Evolutionary conservation across 2,329 filamentous ascomycete genomes (phyloP).

Genomic region (Juglanconis sp.): DNA sequence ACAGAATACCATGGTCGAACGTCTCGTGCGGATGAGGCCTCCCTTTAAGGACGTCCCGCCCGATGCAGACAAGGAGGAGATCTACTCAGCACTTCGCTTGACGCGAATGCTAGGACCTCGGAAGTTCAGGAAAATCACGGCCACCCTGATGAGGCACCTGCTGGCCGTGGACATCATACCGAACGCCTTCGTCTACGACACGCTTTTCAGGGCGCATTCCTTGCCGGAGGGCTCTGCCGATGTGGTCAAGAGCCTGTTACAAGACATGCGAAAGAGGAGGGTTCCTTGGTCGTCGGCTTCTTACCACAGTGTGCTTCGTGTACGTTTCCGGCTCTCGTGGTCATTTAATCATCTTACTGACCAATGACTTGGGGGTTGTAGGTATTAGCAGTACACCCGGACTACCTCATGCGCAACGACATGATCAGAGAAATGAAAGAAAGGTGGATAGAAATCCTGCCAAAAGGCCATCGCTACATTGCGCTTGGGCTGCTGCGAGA

Average conservation of each 20-base stretch:
- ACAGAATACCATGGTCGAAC: conserved; percentile 1
- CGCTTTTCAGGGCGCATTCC: conserved; percentile 69
- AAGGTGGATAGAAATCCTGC: conserved; percentile 65
- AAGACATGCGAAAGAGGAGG: conserved; percentile 64
- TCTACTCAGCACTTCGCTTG: conserved; percentile 48
- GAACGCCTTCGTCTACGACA: conserved; percentile 65
- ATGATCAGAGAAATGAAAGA: conserved; percentile 72
- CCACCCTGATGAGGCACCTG: conserved; percentile 52
- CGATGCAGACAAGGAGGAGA: conserved; percentile 29
- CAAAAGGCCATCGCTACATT: conserved; percentile 62
- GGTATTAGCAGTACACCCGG: conserved; percentile 77
- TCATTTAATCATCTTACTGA: conserved; percentile 3
- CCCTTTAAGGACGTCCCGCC: conserved; percentile 22
- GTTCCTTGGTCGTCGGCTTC: conserved; percentile 63
- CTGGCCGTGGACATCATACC: conserved; percentile 52
- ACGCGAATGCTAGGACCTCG: conserved; percentile 29
- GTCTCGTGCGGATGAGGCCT: conserved; percentile 19
- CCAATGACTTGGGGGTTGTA: conserved; percentile 28
- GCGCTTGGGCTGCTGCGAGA: conserved; percentile 76
- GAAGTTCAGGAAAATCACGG: conserved; percentile 4
- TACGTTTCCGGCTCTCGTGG: conserved; percentile 33
- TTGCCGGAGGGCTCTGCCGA: conserved; percentile 65
- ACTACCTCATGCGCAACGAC: conserved; percentile 71
- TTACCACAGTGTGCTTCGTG: conserved; percentile 70
- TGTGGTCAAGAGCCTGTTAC: conserved; percentile 60